Percentiles rank a stretch among this genome's conserved stretches.
Conservation (phyloP, 768 basidiomycete species). For the Rhodotorula kratochvilovae region DNA sequence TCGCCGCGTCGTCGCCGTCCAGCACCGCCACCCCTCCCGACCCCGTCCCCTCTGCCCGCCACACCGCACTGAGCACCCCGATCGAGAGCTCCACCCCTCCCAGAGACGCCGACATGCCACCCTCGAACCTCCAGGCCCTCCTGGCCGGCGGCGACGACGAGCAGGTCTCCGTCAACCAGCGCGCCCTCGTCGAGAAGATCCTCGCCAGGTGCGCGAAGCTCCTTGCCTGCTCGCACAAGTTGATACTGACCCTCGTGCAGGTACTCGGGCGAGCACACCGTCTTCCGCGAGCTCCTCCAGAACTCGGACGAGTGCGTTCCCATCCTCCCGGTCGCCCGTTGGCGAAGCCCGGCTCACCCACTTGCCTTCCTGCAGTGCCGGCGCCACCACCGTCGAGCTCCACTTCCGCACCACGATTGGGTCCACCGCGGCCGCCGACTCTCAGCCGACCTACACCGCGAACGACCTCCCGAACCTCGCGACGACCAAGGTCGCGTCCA, state of each 20-base stretch:
- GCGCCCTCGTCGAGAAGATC: conserved; percentile 33
- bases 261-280: conserved; percentile 90
- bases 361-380: conserved; percentile 10
- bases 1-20: too few relatives aligned
- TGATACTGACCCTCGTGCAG: conserved; percentile 49
- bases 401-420: conserved; percentile 60
- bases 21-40: too few relatives aligned
- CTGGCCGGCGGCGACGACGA: conserved; percentile 31
- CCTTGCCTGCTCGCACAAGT: neutral
- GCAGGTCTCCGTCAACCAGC: conserved; percentile 37
- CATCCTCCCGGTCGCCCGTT: conserved; percentile 41
- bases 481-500: conserved; percentile 62
- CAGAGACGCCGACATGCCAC: neutral
- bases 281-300: conserved; percentile 81
- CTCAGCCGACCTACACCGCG: neutral
- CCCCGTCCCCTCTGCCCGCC: too few relatives aligned
- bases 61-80: too few relatives aligned
- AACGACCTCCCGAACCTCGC: conserved; percentile 11
- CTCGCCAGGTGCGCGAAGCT: conserved; percentile 1
- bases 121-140: conserved; percentile 12
- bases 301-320: conserved; percentile 87
- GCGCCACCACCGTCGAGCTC: conserved; percentile 61
- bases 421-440: neutral
- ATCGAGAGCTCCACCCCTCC: too few relatives aligned
- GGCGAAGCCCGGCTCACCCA: neutral